Evolutionary conservation across 208 protist genomes (phyloP).

Genomic region (Acanthamoeba lenticulata): DNA sequence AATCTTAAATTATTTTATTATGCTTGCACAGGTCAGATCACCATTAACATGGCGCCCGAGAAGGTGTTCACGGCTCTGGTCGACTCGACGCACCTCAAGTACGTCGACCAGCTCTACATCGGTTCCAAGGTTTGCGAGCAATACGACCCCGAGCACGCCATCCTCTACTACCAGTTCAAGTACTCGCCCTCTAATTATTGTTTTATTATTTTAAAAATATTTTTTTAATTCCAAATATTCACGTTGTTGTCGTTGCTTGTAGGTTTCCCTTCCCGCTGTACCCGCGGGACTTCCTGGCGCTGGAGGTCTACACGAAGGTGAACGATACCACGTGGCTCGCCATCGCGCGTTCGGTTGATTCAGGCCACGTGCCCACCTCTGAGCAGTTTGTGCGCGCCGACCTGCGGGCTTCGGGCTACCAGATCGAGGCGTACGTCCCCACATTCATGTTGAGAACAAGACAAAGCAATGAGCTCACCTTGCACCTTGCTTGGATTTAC

Average conservation of each 20-base stretch:
- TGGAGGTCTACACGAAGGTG: slow-evolving; percentile 34
- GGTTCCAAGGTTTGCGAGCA: background rate
- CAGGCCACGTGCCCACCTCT: background rate
- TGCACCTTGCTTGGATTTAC: background rate
- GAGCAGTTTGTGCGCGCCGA: background rate
- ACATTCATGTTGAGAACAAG: background rate
- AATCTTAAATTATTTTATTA: no score
- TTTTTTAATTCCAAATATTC: background rate
- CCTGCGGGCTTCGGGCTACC: slow-evolving; percentile 26
- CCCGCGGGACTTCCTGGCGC: background rate
- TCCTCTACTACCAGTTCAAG: slow-evolving; percentile 55
- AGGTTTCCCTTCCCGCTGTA: slow-evolving; percentile 50
- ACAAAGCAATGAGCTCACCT: background rate
- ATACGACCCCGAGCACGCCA: slow-evolving; percentile 42
- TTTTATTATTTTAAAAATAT: no score
- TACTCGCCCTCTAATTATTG: background rate
- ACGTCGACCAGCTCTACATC: slow-evolving; percentile 46
- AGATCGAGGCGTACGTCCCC: slow-evolving; percentile 31
- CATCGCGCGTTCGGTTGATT: slow-evolving; percentile 39
- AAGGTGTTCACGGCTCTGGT: slow-evolving; percentile 33
- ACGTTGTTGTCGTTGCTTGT: background rate
- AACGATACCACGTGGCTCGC: background rate
- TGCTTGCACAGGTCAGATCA: background rate
- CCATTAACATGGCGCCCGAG: slow-evolving; percentile 30
- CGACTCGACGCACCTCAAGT: slow-evolving; percentile 40